These are phyloP conservation scores for Pythium brachiatum DNA, from an alignment of 352 stramenopile species.

Conservation along the genomic window DNA sequence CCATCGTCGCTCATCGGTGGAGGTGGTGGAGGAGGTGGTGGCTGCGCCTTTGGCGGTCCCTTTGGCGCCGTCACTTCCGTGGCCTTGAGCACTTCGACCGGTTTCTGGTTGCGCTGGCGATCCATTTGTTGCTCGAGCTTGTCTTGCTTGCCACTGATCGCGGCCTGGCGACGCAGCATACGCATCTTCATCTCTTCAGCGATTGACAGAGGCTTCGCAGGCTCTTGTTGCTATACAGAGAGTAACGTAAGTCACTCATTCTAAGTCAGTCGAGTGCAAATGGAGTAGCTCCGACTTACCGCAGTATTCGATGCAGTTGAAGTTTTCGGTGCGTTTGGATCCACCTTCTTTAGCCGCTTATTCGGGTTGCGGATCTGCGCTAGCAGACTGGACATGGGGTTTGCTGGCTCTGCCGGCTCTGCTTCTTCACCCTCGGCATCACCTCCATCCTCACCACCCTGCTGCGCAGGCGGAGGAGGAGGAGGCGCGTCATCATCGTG, in stretches of 20 bases:
- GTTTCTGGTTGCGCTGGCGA: constrained; percentile 64
- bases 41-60: constrained; percentile 26
- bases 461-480: constrained; percentile 23
- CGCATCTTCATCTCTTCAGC: constrained; percentile 82
- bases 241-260: too few relatives aligned
- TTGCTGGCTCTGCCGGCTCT: constrained; percentile 13
- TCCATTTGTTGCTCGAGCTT: constrained; percentile 77
- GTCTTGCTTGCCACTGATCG: constrained; percentile 83
- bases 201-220: constrained; percentile 63
- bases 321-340: constrained; percentile 20
- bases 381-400: constrained; percentile 26
- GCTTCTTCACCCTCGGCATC: constrained; percentile 1
- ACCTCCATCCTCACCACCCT: constrained; percentile 5
- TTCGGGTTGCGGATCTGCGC: constrained; percentile 31
- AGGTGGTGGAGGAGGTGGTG: constrained; percentile 30
- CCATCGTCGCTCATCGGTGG: constrained; percentile 19
- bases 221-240: constrained; percentile 11
- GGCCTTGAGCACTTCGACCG: constrained; percentile 71
- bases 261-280: too few relatives aligned
- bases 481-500: constrained; percentile 19
- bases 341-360: constrained; percentile 19
- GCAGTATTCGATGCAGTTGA: not conserved
- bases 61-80: constrained; percentile 66
- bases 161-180: constrained; percentile 70
- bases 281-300: constrained; percentile 7